Base-by-base conservation (phyloP, 495 filamentous ascomycete species). In the Lentithecium fluviatile region DNA sequence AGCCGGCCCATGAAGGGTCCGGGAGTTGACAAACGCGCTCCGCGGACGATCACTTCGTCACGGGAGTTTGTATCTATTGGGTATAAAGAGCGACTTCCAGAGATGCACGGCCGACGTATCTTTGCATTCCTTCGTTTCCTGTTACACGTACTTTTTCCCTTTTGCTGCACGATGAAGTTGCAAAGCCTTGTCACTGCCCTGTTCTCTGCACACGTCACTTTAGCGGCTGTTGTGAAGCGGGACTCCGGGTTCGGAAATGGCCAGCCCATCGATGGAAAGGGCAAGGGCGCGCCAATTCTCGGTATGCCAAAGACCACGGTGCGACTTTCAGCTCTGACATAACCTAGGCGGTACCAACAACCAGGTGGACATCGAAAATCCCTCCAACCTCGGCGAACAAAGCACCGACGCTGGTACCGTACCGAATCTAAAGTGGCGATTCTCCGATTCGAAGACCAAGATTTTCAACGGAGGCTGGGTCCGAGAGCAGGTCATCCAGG, bases 401-500 rank as follows among this genome's bases (percentile, higher is more conserved):
- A 73, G 70, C 42, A 87, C 85, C 5, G 85, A 87, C 62, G 75
- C 73, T 40, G 85, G 85, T 17, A 72, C 78, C 21, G 82, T 85
- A 0, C 76, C 79, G 2, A 86, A 86, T 60, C 74, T 84, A 58
- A 85, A 84, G 64, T 86, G 84, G 84, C 80, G 81, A 55, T 86
- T 87, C 68, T 82, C 79, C 0, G 79, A 85, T 69, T 84, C 81
- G 20, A 81, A 83, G 72, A 84, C 81, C 5, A 78, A 77, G 24
- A 70, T 85, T 40, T 76, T 85, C 51, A 77, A 74, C 23, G 85
- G 83, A 0, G 85, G 85, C 6, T 88, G 83, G 84, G 78, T 81
- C 2, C 75, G 85, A 8, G 80, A 86, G 72, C 84, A 87, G 60
- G 83, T 86, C 42, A 77, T 85, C 43, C 77, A 78, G 23, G 78